Percentiles rank a stretch among this genome's conserved stretches.
phyloP scores from a whole-genome alignment of 2,329 filamentous ascomycete species.

The Cordyceps tenuipes region DNA sequence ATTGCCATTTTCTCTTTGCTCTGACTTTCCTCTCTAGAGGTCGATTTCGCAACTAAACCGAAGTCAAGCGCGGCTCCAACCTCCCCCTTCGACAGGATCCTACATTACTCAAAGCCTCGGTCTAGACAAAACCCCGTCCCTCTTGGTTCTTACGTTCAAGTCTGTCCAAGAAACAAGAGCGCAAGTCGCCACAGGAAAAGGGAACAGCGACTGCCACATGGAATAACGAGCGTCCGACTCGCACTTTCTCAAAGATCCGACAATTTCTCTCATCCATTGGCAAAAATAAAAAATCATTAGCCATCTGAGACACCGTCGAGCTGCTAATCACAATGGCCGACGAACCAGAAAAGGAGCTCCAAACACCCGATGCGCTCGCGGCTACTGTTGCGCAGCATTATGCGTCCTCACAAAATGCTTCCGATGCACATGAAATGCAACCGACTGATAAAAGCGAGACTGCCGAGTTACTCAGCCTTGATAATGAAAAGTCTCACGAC shows the following conservation, averaged over 20 bases:
- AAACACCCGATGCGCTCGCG: conserved; percentile 3
- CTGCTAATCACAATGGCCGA: conserved; percentile 1
- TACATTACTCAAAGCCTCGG: neutral
- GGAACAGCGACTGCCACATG: neutral
- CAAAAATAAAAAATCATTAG: neutral
- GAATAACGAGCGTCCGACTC: neutral
- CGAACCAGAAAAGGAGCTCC: neutral
- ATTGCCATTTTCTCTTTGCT: neutral
- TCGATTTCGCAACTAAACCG: too few species aligned
- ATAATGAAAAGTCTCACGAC: conserved; percentile 6
- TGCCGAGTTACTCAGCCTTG: conserved; percentile 1
- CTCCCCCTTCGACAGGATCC: neutral
- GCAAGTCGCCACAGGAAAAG: neutral
- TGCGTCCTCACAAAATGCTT: neutral
- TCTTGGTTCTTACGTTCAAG: neutral
- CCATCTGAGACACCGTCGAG: neutral
- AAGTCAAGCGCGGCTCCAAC: neutral
- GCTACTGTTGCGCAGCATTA: neutral
- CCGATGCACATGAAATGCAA: neutral
- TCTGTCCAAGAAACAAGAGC: neutral
- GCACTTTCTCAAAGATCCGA: neutral
- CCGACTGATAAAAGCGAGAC: neutral
- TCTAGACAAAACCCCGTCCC: neutral
- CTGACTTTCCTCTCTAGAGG: neutral
- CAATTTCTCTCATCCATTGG: neutral